Conservation (phyloP, 208 protist species). For the Leishmania martiniquensis region DNA sequence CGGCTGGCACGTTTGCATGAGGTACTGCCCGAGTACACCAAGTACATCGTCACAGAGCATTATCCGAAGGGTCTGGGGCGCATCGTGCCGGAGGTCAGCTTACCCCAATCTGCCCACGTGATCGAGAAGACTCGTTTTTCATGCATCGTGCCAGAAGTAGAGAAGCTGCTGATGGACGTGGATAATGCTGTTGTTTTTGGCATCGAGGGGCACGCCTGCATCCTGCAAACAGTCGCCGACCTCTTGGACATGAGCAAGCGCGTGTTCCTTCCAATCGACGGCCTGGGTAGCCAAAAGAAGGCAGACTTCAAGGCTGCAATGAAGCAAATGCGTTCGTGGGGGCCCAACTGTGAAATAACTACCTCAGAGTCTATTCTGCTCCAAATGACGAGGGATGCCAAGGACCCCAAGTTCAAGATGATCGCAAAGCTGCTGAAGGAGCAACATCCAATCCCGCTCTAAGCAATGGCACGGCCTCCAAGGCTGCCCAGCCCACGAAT, state of each 20-base stretch:
- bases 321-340: conserved; percentile 67
- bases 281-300: conserved; percentile 70
- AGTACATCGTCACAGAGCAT: conserved; percentile 85
- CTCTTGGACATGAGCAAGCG: conserved; percentile 76
- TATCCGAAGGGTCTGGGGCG: conserved; percentile 76
- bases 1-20: conserved; percentile 59
- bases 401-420: conserved; percentile 75
- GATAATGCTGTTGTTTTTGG: conserved; percentile 79
- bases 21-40: conserved; percentile 55
- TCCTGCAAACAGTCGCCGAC: conserved; percentile 76
- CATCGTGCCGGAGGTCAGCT: conserved; percentile 61
- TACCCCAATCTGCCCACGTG: conserved; percentile 48
- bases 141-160: conserved; percentile 55
- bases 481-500: not conserved
- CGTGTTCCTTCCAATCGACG: conserved; percentile 70
- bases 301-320: conserved; percentile 64
- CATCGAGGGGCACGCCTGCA: conserved; percentile 84
- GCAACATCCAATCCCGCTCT: conserved; percentile 37
- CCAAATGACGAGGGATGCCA: conserved; percentile 68
- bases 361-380: conserved; percentile 79
- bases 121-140: conserved; percentile 68
- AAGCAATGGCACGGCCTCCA: not conserved
- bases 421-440: conserved; percentile 59
- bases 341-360: conserved; percentile 53
- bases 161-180: conserved; percentile 44